Percentiles rank a stretch among this genome's conserved stretches.
phyloP scores from a whole-genome alignment of 768 basidiomycete genomes.

The Chalciporus piperatus region DNA sequence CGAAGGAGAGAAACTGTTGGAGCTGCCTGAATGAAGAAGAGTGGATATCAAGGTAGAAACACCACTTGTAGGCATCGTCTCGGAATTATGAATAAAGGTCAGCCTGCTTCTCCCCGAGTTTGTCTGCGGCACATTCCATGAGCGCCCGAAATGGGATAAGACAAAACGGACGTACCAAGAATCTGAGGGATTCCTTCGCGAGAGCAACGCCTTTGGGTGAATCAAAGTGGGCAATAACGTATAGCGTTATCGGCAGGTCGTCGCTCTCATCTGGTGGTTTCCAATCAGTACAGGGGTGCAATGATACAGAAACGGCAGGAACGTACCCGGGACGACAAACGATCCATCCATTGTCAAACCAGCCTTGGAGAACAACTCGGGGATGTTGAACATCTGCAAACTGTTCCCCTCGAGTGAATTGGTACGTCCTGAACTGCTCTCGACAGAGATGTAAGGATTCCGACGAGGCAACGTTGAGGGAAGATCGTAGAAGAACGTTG shows the following conservation, averaged over 20 bases:
- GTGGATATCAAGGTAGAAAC: slow-evolving; percentile 50
- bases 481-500: slow-evolving; percentile 87
- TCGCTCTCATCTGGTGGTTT: slow-evolving; percentile 11
- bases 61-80: slow-evolving; percentile 9
- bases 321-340: slow-evolving; percentile 67
- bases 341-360: slow-evolving; percentile 42
- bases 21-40: slow-evolving; percentile 40
- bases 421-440: slow-evolving; percentile 33
- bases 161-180: slow-evolving; percentile 48
- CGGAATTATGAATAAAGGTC: slow-evolving; percentile 77
- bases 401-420: slow-evolving; percentile 5
- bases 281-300: background rate
- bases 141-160: background rate
- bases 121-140: slow-evolving; percentile 33
- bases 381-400: slow-evolving; percentile 26
- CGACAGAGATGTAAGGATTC: slow-evolving; percentile 73
- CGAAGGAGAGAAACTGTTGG: slow-evolving; percentile 30
- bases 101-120: slow-evolving; percentile 51
- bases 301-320: background rate
- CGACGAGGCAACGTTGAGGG: slow-evolving; percentile 67
- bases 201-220: slow-evolving; percentile 53
- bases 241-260: slow-evolving; percentile 44
- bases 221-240: slow-evolving; percentile 79
- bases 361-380: slow-evolving; percentile 29
- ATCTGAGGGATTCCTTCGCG: slow-evolving; percentile 61